Percentiles rank a stretch among this genome's conserved stretches.
phyloP scores from a whole-genome alignment of 306 rosid species.

The Pyrus pyrifolia region DNA sequence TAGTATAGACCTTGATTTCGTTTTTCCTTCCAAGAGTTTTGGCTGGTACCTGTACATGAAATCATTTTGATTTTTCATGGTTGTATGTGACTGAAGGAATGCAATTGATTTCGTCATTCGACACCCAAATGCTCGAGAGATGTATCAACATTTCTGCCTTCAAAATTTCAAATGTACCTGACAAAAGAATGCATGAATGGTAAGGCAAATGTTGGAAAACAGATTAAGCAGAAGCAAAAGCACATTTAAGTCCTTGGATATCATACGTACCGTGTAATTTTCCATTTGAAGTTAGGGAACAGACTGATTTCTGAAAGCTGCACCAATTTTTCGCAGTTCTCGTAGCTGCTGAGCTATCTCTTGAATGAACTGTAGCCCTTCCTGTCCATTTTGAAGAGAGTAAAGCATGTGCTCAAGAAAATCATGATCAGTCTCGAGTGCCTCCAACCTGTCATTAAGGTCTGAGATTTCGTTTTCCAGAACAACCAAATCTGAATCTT shows the following conservation, averaged over 20 bases:
- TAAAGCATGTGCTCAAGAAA: slow-evolving; percentile 61
- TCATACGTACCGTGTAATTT: slow-evolving; percentile 14
- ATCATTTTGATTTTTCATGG: slow-evolving; percentile 12
- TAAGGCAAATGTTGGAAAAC: neutral
- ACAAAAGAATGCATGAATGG: neutral
- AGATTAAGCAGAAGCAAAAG: neutral
- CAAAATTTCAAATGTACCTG: slow-evolving; percentile 23
- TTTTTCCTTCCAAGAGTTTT: neutral
- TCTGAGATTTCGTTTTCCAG: slow-evolving; percentile 64
- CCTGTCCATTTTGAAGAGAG: slow-evolving; percentile 51
- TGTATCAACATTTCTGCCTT: neutral
- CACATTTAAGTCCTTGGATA: neutral
- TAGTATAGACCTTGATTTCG: neutral
- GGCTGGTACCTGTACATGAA: slow-evolving; percentile 8
- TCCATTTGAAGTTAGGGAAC: slow-evolving; percentile 13
- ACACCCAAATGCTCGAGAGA: neutral
- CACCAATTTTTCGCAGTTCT: slow-evolving; percentile 48
- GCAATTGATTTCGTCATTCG: slow-evolving; percentile 4
- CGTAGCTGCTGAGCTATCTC: slow-evolving; percentile 58
- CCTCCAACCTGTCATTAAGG: slow-evolving; percentile 69
- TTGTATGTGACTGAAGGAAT: slow-evolving; percentile 8
- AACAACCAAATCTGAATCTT: slow-evolving; percentile 29
- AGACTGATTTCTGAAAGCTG: slow-evolving; percentile 33
- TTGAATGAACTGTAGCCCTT: slow-evolving; percentile 49
- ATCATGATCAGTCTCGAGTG: slow-evolving; percentile 62